Base-by-base conservation (phyloP, 2,329 filamentous ascomycete species). In the Calycina herbarum region DNA sequence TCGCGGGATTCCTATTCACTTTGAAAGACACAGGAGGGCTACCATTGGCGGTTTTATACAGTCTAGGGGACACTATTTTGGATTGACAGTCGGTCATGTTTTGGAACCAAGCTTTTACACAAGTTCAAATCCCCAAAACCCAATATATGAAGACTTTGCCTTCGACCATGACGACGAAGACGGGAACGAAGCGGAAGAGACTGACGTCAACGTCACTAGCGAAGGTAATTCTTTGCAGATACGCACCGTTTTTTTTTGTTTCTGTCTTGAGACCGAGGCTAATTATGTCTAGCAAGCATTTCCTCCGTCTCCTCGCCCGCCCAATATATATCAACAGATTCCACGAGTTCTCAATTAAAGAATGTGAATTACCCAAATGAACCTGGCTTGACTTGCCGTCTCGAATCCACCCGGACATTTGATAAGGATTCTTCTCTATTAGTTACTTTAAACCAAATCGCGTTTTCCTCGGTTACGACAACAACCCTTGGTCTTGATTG, bases 1-100 rank as follows among this genome's bases (percentile, higher is more conserved):
- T 20, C 20, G 33, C 42, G 35, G 31, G 10, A 6, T 29, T 20
- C n/a, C 58, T 35, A n/a, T 59, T 10, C 2, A 7, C 1, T 59
- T 59, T 35, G 1, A 58, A 3, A 2, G 31, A 31, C 5, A 57
- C 3, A 59, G 1, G 1, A 13, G 8, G 2, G 64, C 59, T 11
- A 65, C 38, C 15, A 62, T 65, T 38, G 64, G 64, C 2, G 64
- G 64, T 5, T n/a, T 62, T 27, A 8, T 65, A 15, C 2, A 27
- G 1, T 51, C 15, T 3, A 56, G 56, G 8, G 45, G 24, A 6
- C 5, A 15, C 2, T 40, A 3, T 17, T 65, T 45, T 45, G 64
- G 54, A 4, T 15, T 65, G 5, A 65, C 60, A 3, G 60, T 57
- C 3, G 10, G 42, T 7, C 64, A 65, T 59, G 17, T 40, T 1